Evolutionary conservation across 805 yeast species (phyloP).

Genomic region (Candida awuae): DNA sequence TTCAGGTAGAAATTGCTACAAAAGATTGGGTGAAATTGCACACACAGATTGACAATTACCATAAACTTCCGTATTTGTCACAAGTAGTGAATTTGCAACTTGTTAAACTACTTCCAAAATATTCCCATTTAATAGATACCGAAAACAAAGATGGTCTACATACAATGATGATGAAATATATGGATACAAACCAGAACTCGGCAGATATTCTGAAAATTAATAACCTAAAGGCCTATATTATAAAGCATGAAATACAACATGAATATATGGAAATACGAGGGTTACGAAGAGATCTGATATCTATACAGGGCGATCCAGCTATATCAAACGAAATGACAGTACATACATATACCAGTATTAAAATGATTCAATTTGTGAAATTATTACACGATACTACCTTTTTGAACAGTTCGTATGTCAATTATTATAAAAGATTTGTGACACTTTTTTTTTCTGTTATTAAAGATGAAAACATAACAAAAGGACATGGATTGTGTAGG

Average conservation of each 20-base stretch:
- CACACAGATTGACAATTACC: no score
- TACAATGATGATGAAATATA: background rate
- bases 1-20: no score
- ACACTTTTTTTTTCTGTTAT: constrained; percentile 2
- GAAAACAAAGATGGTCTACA: background rate
- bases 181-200: background rate
- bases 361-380: constrained; percentile 7
- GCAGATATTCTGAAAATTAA: background rate
- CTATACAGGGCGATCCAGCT: background rate
- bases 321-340: constrained; percentile 1
- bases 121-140: background rate
- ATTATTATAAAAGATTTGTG: constrained; percentile 5
- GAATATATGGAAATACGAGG: constrained; percentile 4
- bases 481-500: constrained; percentile 1
- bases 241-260: constrained; percentile 8
- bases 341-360: background rate
- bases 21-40: no score
- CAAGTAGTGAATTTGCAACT: no score
- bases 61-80: no score
- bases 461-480: background rate
- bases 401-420: constrained; percentile 3
- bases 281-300: background rate
- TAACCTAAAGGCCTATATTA: constrained; percentile 6
- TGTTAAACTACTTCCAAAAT: constrained; percentile 1
- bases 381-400: constrained; percentile 8